Evolutionary conservation across 2,329 filamentous ascomycete species (phyloP).

Genomic region (Fusarium succisae): DNA sequence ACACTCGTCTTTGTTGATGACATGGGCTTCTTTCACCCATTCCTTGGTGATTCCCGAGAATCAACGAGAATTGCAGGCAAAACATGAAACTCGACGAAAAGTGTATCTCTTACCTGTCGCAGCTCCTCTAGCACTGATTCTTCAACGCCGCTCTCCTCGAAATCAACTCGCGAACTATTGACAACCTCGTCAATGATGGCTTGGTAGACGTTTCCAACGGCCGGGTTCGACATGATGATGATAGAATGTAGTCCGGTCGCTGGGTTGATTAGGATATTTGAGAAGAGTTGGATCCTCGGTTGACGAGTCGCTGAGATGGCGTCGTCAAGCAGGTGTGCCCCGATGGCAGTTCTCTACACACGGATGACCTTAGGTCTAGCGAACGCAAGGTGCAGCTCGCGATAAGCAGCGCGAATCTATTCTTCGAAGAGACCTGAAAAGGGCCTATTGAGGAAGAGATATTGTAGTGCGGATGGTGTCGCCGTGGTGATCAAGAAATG

Average conservation of each 20-base stretch:
- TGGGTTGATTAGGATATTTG: background rate
- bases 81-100: constrained; percentile 13
- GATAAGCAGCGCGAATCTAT: background rate
- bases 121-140: constrained; percentile 87
- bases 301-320: constrained; percentile 9
- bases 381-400: background rate
- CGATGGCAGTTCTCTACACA: background rate
- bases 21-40: constrained; percentile 44
- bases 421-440: background rate
- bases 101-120: constrained; percentile 74
- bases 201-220: constrained; percentile 81
- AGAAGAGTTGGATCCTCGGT: background rate
- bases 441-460: background rate
- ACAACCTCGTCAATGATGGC: constrained; percentile 86
- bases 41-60: constrained; percentile 2
- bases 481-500: constrained; percentile 14
- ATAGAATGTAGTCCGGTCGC: constrained; percentile 6
- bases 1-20: constrained; percentile 20
- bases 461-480: background rate
- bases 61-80: background rate
- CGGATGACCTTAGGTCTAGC: background rate
- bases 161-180: constrained; percentile 90
- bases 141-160: constrained; percentile 95
- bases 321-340: background rate
- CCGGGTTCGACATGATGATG: constrained; percentile 64